These are phyloP conservation scores for Lachnellula arida DNA, from an alignment of 2,329 filamentous ascomycete species.

Conservation along the genomic window DNA sequence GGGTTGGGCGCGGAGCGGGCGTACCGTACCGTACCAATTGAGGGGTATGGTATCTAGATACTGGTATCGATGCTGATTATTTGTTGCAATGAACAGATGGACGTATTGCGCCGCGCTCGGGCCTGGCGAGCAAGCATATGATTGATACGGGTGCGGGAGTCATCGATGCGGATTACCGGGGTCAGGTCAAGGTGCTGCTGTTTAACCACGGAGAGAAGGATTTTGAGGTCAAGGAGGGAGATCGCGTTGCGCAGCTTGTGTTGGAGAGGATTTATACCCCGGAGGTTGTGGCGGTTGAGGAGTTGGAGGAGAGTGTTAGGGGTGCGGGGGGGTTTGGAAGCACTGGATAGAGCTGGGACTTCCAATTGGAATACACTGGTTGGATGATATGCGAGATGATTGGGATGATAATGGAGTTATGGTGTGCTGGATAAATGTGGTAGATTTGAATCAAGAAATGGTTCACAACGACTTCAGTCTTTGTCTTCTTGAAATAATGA, in stretches of 20 bases:
- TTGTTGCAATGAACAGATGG: constrained; percentile 67
- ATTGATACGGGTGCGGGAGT: constrained; percentile 96
- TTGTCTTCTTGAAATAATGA: not conserved
- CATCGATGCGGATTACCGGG: constrained; percentile 96
- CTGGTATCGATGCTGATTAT: not conserved
- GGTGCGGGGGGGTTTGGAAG: constrained; percentile 90
- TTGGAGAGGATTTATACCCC: constrained; percentile 93
- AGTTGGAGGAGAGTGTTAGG: constrained; percentile 84
- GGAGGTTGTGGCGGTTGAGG: constrained; percentile 81
- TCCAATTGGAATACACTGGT: not conserved
- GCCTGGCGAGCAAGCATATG: constrained; percentile 87
- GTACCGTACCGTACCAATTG: not conserved
- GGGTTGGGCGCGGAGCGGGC: not conserved
- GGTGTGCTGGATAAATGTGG: not conserved
- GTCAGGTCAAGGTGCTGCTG: constrained; percentile 87
- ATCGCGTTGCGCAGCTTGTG: constrained; percentile 89
- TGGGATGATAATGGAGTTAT: constrained; percentile 6
- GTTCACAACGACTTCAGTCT: not conserved
- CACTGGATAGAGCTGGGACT: constrained; percentile 51
- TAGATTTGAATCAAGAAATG: not conserved
- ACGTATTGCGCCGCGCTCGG: constrained; percentile 84
- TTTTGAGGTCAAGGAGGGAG: constrained; percentile 77
- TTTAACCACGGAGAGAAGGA: constrained; percentile 87
- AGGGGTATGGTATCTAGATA: no score
- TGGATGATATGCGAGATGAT: constrained; percentile 1